phyloP scores from a whole-genome alignment of 75 land plant species.

The Cupressus sempervirens region DNA sequence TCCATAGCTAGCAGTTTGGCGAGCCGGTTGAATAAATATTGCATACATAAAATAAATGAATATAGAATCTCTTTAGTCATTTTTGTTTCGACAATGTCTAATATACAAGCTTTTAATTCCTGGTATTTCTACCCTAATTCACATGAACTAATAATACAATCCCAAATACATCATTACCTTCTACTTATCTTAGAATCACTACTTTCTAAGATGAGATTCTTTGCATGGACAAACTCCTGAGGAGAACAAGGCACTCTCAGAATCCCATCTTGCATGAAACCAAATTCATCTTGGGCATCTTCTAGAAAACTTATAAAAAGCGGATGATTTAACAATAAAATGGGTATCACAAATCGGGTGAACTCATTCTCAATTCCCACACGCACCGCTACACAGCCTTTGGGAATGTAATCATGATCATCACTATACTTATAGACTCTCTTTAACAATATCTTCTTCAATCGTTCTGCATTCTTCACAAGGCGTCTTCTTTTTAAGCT shows the following conservation, averaged over 20 bases:
- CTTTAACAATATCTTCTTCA: neutral
- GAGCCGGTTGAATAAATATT: too few species aligned
- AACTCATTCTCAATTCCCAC: neutral
- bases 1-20: too few species aligned
- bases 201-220: neutral
- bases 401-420: neutral
- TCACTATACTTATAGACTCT: neutral
- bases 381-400: neutral
- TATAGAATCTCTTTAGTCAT: too few species aligned
- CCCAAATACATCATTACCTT: too few species aligned
- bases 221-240: neutral
- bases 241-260: neutral
- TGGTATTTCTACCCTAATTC: too few species aligned
- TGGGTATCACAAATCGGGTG: neutral
- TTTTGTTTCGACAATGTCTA: too few species aligned
- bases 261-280: neutral
- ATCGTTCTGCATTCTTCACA: neutral
- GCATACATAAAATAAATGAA: too few species aligned
- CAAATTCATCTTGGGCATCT: neutral
- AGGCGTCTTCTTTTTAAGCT: too few species aligned
- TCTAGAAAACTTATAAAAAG: too few species aligned
- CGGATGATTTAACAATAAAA: neutral
- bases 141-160: too few species aligned
- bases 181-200: too few species aligned
- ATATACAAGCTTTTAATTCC: too few species aligned